Base-by-base conservation (phyloP, 192 early-diverging fungal species). In the Coemansia sp. region DNA sequence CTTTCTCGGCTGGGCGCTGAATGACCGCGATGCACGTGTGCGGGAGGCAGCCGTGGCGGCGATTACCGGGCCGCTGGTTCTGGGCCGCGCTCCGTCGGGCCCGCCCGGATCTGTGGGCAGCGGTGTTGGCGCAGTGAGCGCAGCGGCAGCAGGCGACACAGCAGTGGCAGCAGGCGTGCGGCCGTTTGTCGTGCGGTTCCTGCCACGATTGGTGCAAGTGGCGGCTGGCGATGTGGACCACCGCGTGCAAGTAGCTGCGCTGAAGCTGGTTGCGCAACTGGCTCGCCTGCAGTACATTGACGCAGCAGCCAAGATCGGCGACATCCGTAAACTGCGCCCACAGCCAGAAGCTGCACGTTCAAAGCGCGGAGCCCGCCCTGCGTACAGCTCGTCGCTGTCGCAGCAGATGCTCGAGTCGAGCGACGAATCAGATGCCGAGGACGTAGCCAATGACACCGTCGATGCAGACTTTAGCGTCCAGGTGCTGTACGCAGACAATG, bases 1-100 rank as follows among this genome's bases (percentile, higher is more conserved):
- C 29, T 95, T 95, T 60, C 45, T 94, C 1, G 95, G 94, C 21
- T 94, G 92, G 93, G 80, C 88, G 57, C 76, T 97, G 37, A 90
- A 88, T 35, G 95, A 99, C 70, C 90, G 86, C 65, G 85, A 85
- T 17, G 84, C 92, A 3, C 62, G 73, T 22, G 89, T 90, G 19
- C 85, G 95, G 24, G 67, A 88, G 35, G 90, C 91, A 29, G 72
- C 90, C 0, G 59, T 97, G 47, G 84, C 84, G n/a, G 78, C 87
- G 3, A 66, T 94, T 2, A 66, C 66, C 2, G 81, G 81, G 5
- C 85, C 88, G 7, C 69, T 83, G 14, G 71, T 88, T 24, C 68
- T 77, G 10, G 76, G 79, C 8, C 48, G 83, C 79, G 21, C 84
- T 89, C 24, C 76, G 81, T 21, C 63, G 75, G 17, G 92, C 92